Percentiles rank a stretch among this genome's conserved stretches.
These are phyloP conservation scores for Aschersonia sp. DNA, from an alignment of 2,329 filamentous ascomycete genomes.

Conservation along the genomic window DNA sequence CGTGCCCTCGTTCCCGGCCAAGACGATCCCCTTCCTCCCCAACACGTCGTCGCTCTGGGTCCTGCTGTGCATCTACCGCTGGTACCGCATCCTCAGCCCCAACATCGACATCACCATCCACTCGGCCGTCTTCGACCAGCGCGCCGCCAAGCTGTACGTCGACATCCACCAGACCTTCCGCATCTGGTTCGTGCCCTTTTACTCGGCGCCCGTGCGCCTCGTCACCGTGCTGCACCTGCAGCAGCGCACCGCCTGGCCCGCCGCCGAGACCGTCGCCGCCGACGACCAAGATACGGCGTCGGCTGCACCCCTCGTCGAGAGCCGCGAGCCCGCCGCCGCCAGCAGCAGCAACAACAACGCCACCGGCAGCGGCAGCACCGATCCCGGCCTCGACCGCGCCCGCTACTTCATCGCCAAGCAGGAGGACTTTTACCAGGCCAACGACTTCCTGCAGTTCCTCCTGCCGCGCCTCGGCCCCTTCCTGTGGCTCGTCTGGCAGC, in stretches of 20 bases:
- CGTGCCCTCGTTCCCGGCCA: constrained; percentile 38
- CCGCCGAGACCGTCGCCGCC: constrained; percentile 1
- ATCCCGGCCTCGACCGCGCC: constrained; percentile 8
- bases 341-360: no score
- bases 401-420: constrained; percentile 60
- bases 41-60: constrained; percentile 48
- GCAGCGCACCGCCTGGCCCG: constrained; percentile 20
- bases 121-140: constrained; percentile 50
- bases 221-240: constrained; percentile 53
- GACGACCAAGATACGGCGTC: neutral
- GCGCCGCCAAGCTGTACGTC: constrained; percentile 55
- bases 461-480: constrained; percentile 41
- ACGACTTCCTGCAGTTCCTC: constrained; percentile 62
- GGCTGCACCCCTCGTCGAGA: neutral
- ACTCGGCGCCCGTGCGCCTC: constrained; percentile 51
- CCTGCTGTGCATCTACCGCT: constrained; percentile 58
- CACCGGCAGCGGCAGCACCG: neutral
- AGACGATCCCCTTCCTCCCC: constrained; percentile 24
- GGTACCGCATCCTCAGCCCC: constrained; percentile 76
- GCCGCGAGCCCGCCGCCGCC: constrained; percentile 1
- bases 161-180: constrained; percentile 61
- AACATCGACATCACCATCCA: constrained; percentile 54
- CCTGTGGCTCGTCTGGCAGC: constrained; percentile 44
- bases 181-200: constrained; percentile 65
- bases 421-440: constrained; percentile 69